Evolutionary conservation across 1,139 yeast genomes (phyloP).

Genomic region (Yamadazyma songkhlaensis): DNA sequence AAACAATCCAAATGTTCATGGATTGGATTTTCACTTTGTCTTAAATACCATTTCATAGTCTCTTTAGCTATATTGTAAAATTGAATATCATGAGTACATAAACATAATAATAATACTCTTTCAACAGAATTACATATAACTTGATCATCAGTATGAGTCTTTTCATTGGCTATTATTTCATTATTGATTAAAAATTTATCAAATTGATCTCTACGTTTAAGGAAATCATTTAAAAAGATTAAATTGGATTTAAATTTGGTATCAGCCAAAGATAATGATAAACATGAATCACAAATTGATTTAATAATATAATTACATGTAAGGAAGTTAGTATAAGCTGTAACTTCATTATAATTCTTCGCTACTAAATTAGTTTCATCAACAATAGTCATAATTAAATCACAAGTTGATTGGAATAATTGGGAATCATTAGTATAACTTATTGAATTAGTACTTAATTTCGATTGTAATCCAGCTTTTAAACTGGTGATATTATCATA

Average conservation of each 20-base stretch:
- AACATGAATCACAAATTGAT: conserved; percentile 36
- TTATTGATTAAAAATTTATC: conserved; percentile 21
- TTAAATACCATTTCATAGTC: conserved; percentile 45
- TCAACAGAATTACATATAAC: conserved; percentile 25
- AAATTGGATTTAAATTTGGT: conserved; percentile 39
- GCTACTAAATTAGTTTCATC: conserved; percentile 17
- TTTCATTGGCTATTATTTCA: conserved; percentile 17
- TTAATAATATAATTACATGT: conserved; percentile 34
- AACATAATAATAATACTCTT: conserved; percentile 44
- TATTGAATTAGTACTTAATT: conserved; percentile 3
- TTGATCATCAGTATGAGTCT: conserved; percentile 13
- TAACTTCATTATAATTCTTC: conserved; percentile 16
- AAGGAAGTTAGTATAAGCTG: conserved; percentile 27
- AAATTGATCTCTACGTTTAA: conserved; percentile 21
- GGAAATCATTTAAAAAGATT: conserved; percentile 31
- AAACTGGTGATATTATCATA: conserved; percentile 31
- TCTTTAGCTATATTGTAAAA: conserved; percentile 51
- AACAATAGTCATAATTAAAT: conserved; percentile 33
- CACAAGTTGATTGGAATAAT: conserved; percentile 37
- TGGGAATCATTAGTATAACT: conserved; percentile 14
- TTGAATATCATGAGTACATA: conserved; percentile 59
- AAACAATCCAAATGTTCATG: conserved; percentile 10
- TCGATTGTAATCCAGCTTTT: conserved; percentile 30
- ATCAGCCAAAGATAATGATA: conserved; percentile 33
- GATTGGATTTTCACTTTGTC: conserved; percentile 25